phyloP scores from a whole-genome alignment of 352 stramenopile genomes.

The Hyphochytrium catenoides region DNA sequence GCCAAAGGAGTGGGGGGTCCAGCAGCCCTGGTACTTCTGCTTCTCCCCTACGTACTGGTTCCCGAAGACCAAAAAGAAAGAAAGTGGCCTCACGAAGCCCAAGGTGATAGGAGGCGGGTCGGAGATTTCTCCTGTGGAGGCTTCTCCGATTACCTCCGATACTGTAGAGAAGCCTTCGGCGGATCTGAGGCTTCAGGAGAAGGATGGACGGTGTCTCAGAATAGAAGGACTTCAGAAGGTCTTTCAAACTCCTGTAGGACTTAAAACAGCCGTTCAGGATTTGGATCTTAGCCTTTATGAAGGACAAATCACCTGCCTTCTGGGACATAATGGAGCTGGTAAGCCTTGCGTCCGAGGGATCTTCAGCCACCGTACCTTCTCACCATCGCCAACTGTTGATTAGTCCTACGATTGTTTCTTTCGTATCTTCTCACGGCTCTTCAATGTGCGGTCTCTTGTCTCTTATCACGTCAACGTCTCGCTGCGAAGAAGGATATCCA shows the following conservation, averaged over 20 bases:
- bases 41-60: conserved; percentile 58
- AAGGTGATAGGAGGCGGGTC: conserved; percentile 10
- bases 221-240: conserved; percentile 36
- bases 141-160: background rate
- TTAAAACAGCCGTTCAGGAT: conserved; percentile 58
- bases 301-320: conserved; percentile 35
- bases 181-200: conserved; percentile 21
- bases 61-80: conserved; percentile 10
- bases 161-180: conserved; percentile 12
- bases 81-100: conserved; percentile 14
- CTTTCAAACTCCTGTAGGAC: conserved; percentile 41
- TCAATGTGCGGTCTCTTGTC: no score
- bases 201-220: conserved; percentile 17
- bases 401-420: no score
- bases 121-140: background rate
- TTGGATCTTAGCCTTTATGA: conserved; percentile 47
- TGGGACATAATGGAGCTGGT: conserved; percentile 45
- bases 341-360: conserved; percentile 24
- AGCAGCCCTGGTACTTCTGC: conserved; percentile 74
- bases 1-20: conserved; percentile 65
- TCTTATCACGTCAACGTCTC: no score
- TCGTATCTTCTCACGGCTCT: no score
- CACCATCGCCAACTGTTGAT: conserved; percentile 62
- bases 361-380: conserved; percentile 36
- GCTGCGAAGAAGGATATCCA: no score